Conservation (phyloP, 2,329 filamentous ascomycete species). For the Paraphoma chrysanthemicola region DNA sequence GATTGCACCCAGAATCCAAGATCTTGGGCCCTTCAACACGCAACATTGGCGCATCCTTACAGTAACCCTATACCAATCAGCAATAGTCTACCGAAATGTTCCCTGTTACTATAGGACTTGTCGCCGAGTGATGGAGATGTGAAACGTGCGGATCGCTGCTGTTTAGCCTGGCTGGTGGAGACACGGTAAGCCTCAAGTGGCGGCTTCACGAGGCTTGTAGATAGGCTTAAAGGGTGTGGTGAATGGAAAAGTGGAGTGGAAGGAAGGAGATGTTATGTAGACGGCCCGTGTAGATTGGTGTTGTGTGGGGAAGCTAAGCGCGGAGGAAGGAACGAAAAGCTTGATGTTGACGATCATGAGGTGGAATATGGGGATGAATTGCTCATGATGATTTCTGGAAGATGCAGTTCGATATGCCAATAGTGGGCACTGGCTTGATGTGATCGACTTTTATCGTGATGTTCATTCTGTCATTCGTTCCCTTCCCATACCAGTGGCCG, state of each 20-base stretch:
- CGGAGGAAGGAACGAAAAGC: not conserved
- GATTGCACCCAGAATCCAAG: no score
- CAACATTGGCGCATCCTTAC: no score
- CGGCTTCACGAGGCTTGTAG: slow-evolving; percentile 25
- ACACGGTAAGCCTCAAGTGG: slow-evolving; percentile 1
- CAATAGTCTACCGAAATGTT: not conserved
- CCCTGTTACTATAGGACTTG: not conserved
- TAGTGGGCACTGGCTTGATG: no score
- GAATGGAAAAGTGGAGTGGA: slow-evolving; percentile 24
- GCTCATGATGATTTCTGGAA: no score
- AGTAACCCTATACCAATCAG: not conserved
- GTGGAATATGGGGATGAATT: no score
- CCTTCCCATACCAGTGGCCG: not conserved
- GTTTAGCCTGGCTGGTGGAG: not conserved
- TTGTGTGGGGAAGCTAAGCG: not conserved
- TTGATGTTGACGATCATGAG: no score
- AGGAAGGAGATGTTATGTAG: slow-evolving; percentile 26
- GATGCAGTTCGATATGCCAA: no score
- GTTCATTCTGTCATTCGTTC: slow-evolving; percentile 6
- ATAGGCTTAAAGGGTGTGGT: slow-evolving; percentile 28
- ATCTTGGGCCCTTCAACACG: no score
- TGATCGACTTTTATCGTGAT: not conserved
- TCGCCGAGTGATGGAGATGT: slow-evolving; percentile 10
- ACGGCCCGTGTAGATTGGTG: slow-evolving; percentile 13
- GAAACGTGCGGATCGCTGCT: slow-evolving; percentile 2